Evolutionary conservation across 495 filamentous ascomycete genomes (phyloP).

Genomic region (Darksidea phi): DNA sequence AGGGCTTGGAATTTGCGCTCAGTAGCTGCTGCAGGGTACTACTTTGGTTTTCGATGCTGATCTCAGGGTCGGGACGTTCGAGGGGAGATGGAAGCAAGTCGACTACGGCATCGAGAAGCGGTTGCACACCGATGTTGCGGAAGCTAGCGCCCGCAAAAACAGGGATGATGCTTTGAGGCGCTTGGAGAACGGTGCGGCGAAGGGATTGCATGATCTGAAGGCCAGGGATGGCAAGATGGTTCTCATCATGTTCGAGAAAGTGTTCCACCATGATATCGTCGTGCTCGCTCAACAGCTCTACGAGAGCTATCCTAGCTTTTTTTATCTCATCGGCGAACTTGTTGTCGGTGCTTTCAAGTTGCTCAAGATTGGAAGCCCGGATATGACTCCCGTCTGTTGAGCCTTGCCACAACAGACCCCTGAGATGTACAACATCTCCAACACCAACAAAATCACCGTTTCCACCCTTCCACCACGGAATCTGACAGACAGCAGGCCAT

Average conservation of each 20-base stretch:
- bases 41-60: constrained; percentile 61
- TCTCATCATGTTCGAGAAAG: constrained; percentile 73
- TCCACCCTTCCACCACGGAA: constrained; percentile 82
- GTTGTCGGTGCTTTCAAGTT: constrained; percentile 53
- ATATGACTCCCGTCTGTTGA: constrained; percentile 68
- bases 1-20: constrained; percentile 45
- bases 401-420: constrained; percentile 54
- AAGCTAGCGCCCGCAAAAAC: constrained; percentile 92
- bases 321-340: constrained; percentile 67
- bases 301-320: constrained; percentile 69
- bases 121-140: constrained; percentile 90
- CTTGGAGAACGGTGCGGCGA: constrained; percentile 65
- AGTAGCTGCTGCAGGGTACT: constrained; percentile 55
- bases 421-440: constrained; percentile 69
- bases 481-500: constrained; percentile 89
- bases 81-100: constrained; percentile 81
- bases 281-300: constrained; percentile 81
- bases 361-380: constrained; percentile 50
- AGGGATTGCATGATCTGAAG: constrained; percentile 68
- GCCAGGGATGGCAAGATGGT: constrained; percentile 64
- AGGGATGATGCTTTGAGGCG: constrained; percentile 64
- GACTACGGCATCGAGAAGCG: constrained; percentile 81
- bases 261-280: constrained; percentile 83
- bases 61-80: constrained; percentile 75
- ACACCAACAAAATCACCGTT: constrained; percentile 76